A percentile compares a stretch with the other conserved stretches of the same genome.
Conservation (phyloP, 345 rosid genomes). For the Gossypium turneri region DNA sequence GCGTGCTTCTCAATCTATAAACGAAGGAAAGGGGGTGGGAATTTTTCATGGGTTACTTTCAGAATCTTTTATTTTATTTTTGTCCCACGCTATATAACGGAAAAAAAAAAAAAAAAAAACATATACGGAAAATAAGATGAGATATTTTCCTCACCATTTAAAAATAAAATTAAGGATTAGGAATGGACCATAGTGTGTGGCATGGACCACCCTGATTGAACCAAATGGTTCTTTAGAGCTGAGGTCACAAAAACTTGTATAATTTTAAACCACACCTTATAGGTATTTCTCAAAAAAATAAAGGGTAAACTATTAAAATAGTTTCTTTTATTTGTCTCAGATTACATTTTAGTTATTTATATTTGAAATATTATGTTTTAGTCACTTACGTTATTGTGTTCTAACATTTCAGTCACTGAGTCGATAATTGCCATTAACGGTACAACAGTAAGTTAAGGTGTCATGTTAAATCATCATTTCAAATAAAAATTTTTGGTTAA, state of each 20-base stretch:
- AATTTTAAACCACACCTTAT: background rate
- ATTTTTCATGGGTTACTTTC: background rate
- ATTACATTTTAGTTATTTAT: no score
- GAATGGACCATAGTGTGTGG: background rate
- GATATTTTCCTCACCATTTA: background rate
- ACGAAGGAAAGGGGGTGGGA: background rate
- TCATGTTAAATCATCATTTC: no score
- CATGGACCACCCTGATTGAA: background rate
- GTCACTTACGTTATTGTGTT: no score
- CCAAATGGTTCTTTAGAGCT: background rate
- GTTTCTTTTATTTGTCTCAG: rapidly evolving
- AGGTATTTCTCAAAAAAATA: background rate
- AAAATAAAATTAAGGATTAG: background rate
- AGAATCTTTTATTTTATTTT: background rate
- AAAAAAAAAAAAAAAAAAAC: background rate
- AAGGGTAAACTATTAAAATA: no score
- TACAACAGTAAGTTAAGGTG: no score
- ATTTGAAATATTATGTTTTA: no score
- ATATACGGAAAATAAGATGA: background rate
- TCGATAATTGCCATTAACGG: no score
- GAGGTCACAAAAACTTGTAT: background rate
- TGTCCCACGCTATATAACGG: background rate
- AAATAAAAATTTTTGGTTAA: no score
- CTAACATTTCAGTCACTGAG: no score
- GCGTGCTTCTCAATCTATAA: background rate